These are phyloP conservation scores for Arabis alpina DNA, from an alignment of 345 rosid genomes.

Conservation along the genomic window DNA sequence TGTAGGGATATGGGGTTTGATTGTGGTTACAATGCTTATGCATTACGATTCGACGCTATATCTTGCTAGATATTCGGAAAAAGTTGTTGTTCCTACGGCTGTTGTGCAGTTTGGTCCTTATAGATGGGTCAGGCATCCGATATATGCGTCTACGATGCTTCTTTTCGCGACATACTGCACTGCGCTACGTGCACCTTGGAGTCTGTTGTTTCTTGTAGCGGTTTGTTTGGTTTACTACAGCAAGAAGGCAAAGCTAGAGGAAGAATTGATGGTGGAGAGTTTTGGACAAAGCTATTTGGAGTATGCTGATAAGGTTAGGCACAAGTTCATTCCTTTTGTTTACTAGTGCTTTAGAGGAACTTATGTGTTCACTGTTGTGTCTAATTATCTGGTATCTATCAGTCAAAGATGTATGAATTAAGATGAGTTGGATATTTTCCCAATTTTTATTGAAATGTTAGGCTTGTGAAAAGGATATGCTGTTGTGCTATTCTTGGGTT, in stretches of 20 bases:
- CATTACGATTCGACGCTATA: constrained; percentile 76
- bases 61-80: constrained; percentile 89
- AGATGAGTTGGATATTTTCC: constrained; percentile 15
- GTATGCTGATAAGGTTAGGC: constrained; percentile 73
- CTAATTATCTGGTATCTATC: constrained; percentile 40
- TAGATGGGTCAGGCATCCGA: constrained; percentile 84
- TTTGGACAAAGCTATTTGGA: constrained; percentile 68
- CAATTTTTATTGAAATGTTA: constrained; percentile 34
- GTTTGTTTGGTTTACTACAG: constrained; percentile 71
- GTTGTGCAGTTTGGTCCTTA: constrained; percentile 92
- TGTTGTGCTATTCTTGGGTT: constrained; percentile 33
- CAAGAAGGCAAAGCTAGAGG: constrained; percentile 76
- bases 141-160: constrained; percentile 80
- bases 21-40: constrained; percentile 61
- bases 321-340: constrained; percentile 80
- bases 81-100: constrained; percentile 76
- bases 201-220: constrained; percentile 61
- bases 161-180: constrained; percentile 61
- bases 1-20: constrained; percentile 73
- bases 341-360: constrained; percentile 52
- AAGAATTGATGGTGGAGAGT: constrained; percentile 71
- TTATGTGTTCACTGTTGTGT: constrained; percentile 29
- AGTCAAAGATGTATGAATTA: constrained; percentile 42
- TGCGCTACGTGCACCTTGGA: constrained; percentile 78
- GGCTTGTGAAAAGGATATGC: constrained; percentile 43